Evolutionary conservation across 495 filamentous ascomycete genomes (phyloP).

Genomic region (Coniosporium apollinis): DNA sequence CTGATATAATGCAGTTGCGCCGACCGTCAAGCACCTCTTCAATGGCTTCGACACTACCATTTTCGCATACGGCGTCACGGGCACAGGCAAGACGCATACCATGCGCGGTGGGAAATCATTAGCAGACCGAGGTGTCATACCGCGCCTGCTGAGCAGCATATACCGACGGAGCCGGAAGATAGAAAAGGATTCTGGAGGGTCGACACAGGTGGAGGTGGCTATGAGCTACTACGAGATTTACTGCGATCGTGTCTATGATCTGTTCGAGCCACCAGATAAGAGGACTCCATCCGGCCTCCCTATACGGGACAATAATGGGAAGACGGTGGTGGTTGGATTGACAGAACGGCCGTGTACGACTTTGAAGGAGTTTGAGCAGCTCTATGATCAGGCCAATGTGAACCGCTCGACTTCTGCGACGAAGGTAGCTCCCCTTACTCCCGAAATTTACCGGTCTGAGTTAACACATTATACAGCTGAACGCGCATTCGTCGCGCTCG

Average conservation of each 20-base stretch:
- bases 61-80: conserved; percentile 92
- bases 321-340: conserved; percentile 83
- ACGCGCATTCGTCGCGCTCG: conserved; percentile 83
- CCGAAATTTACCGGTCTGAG: neutral
- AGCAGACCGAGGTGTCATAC: conserved; percentile 81
- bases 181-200: conserved; percentile 62
- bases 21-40: conserved; percentile 79
- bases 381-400: conserved; percentile 90
- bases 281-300: conserved; percentile 71
- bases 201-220: conserved; percentile 55
- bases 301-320: conserved; percentile 77
- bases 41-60: conserved; percentile 85
- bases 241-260: conserved; percentile 66
- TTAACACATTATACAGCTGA: conserved; percentile 35
- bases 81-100: conserved; percentile 93
- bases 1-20: conserved; percentile 41
- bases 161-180: conserved; percentile 77
- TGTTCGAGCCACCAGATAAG: conserved; percentile 84
- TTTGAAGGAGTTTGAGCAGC: conserved; percentile 77
- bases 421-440: conserved; percentile 35
- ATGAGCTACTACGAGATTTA: conserved; percentile 98
- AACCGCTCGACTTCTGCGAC: conserved; percentile 86
- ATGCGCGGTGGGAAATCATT: conserved; percentile 90
- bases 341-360: conserved; percentile 71
- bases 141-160: conserved; percentile 69